phyloP scores from a whole-genome alignment of 2,329 filamentous ascomycete genomes.

The Trichoderma sp. region DNA sequence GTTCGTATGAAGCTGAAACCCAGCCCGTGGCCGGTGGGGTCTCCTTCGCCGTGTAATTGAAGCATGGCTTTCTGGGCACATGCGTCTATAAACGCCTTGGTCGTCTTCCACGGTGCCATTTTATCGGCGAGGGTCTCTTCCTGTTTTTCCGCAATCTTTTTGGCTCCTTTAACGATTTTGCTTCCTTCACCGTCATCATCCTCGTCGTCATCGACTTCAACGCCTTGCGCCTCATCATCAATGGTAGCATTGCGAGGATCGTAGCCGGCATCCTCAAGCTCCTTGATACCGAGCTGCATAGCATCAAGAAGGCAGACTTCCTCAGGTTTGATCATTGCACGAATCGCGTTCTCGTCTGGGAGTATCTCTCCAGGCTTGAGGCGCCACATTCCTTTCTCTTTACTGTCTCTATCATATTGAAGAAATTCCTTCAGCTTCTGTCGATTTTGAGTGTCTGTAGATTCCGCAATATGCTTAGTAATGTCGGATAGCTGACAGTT shows the following conservation, averaged over 20 bases:
- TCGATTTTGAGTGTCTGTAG: slow-evolving; percentile 91
- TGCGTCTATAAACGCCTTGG: slow-evolving; percentile 93
- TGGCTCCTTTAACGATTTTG: slow-evolving; percentile 43
- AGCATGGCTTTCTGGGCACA: slow-evolving; percentile 96
- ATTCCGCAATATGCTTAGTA: slow-evolving; percentile 88
- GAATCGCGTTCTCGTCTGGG: slow-evolving; percentile 78
- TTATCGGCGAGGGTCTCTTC: slow-evolving; percentile 80
- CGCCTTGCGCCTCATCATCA: slow-evolving; percentile 65
- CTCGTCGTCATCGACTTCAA: slow-evolving; percentile 60
- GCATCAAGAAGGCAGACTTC: slow-evolving; percentile 93
- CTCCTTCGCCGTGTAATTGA: slow-evolving; percentile 88
- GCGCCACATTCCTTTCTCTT: slow-evolving; percentile 77
- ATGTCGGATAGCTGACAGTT: slow-evolving; percentile 78
- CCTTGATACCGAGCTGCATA: slow-evolving; percentile 93
- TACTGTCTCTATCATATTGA: slow-evolving; percentile 75
- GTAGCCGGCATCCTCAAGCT: slow-evolving; percentile 88
- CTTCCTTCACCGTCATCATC: slow-evolving; percentile 49
- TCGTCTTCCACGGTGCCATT: slow-evolving; percentile 94
- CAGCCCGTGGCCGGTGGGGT: slow-evolving; percentile 89
- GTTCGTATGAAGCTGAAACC: slow-evolving; percentile 98
- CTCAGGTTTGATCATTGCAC: slow-evolving; percentile 89
- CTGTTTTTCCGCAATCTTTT: slow-evolving; percentile 50
- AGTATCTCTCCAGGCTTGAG: slow-evolving; percentile 71
- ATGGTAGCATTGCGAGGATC: slow-evolving; percentile 62
- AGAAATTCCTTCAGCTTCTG: slow-evolving; percentile 98